These are phyloP conservation scores for Cryptococcus sp. DNA, from an alignment of 1,284 basidiomycete genomes.

Conservation along the genomic window DNA sequence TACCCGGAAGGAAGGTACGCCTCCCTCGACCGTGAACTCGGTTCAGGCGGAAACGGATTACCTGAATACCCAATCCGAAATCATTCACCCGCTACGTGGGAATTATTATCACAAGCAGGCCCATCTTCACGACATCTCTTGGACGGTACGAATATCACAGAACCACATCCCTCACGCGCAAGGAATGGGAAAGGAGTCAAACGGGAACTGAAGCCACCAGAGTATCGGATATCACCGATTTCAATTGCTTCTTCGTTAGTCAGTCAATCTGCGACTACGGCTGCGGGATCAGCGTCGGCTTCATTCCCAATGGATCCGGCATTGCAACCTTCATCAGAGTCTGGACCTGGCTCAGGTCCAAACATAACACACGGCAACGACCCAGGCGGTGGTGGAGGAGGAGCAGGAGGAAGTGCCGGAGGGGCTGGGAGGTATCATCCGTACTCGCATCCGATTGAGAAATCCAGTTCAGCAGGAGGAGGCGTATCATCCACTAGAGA, in stretches of 20 bases:
- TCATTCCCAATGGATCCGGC: background rate
- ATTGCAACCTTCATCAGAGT: conserved; percentile 1
- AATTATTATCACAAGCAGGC: conserved; percentile 3
- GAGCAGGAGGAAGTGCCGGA: background rate
- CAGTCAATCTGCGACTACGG: no score
- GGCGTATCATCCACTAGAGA: no score
- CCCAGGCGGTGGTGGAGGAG: background rate
- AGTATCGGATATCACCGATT: background rate
- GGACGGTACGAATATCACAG: conserved; percentile 5
- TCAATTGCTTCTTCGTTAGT: background rate
- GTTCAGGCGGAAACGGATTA: background rate
- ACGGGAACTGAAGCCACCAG: background rate
- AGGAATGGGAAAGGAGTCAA: background rate
- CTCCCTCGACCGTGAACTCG: background rate
- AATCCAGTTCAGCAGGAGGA: background rate
- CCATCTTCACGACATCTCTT: conserved; percentile 5
- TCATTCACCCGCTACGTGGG: conserved; percentile 4
- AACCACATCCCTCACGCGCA: background rate
- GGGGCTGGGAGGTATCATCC: conserved; percentile 3
- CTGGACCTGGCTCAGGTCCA: background rate
- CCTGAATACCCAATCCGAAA: background rate
- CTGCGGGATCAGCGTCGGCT: background rate
- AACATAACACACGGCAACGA: no score
- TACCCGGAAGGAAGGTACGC: conserved; percentile 14
- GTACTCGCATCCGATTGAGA: background rate